Conservation (phyloP, 2,329 filamentous ascomycete genomes). For the Colletotrichum godetiae region DNA sequence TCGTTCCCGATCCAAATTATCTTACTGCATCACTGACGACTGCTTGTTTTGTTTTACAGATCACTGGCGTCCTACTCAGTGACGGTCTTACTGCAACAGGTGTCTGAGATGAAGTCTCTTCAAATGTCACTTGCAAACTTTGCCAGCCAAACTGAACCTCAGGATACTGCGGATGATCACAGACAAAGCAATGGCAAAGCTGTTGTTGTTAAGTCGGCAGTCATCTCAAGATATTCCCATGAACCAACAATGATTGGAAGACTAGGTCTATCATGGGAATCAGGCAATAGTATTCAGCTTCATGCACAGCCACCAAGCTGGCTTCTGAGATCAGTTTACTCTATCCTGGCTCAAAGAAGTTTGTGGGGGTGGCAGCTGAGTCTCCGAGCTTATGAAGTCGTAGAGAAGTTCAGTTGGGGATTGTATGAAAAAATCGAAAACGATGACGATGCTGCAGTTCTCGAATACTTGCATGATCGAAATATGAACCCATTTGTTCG, state of each 20-base stretch:
- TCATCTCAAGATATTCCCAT: background rate
- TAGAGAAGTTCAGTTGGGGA: too few relatives aligned
- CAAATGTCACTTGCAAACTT: too few relatives aligned
- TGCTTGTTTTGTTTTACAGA: too few relatives aligned
- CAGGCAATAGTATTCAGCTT: background rate
- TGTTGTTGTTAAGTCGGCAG: background rate
- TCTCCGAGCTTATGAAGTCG: background rate
- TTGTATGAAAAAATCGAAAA: too few relatives aligned
- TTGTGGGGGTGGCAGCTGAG: conserved; percentile 1
- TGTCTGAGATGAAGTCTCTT: background rate
- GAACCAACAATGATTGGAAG: background rate
- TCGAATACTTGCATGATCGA: background rate
- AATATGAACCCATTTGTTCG: background rate
- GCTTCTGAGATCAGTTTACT: conserved; percentile 7
- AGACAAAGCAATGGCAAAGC: too few relatives aligned
- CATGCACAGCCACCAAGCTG: conserved; percentile 1
- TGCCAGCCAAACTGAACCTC: too few relatives aligned
- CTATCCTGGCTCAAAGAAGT: background rate
- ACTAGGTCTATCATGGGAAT: background rate
- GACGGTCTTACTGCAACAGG: background rate
- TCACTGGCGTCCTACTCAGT: background rate
- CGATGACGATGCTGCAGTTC: background rate
- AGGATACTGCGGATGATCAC: too few relatives aligned
- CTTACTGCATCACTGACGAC: too few relatives aligned
- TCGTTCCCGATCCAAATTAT: too few relatives aligned